Evolutionary conservation across 192 early-diverging fungal species (phyloP).

Genomic region (Paraglomus brasilianum): DNA sequence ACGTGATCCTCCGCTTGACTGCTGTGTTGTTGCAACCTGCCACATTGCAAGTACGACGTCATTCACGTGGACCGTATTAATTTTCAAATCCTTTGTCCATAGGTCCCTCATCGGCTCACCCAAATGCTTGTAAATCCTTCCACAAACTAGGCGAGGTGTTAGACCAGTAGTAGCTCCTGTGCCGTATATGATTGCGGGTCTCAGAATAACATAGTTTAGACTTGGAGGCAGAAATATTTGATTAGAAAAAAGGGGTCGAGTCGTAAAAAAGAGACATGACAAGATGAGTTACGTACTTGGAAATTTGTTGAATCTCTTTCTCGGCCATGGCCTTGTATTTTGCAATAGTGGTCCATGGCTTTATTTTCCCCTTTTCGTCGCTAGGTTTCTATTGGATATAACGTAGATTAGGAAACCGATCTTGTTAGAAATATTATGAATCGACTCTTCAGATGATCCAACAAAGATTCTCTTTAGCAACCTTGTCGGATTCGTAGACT

Average conservation of each 20-base stretch:
- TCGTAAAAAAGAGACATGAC: not conserved
- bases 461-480: slow-evolving; percentile 34
- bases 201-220: slow-evolving; percentile 77
- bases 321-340: slow-evolving; percentile 75
- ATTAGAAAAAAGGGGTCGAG: not conserved
- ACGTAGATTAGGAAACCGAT: not conserved
- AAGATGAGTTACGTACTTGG: slow-evolving; percentile 49
- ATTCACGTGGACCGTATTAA: slow-evolving; percentile 92
- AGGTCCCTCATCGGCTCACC: slow-evolving; percentile 90
- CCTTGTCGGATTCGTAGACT: slow-evolving; percentile 81
- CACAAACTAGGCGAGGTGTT: slow-evolving; percentile 90
- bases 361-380: slow-evolving; percentile 64
- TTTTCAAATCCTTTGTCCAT: slow-evolving; percentile 88
- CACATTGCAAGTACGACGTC: slow-evolving; percentile 76
- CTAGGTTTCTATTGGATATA: slow-evolving; percentile 36
- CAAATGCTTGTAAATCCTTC: slow-evolving; percentile 79
- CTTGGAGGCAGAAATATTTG: slow-evolving; percentile 34
- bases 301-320: slow-evolving; percentile 74
- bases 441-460: not conserved
- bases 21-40: slow-evolving; percentile 49
- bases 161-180: slow-evolving; percentile 72
- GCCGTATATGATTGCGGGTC: slow-evolving; percentile 90
- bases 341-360: slow-evolving; percentile 80
- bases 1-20: slow-evolving; percentile 41
- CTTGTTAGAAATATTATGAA: not conserved